Conservation (phyloP, 2,329 filamentous ascomycete genomes). For the Chalara sp. region DNA sequence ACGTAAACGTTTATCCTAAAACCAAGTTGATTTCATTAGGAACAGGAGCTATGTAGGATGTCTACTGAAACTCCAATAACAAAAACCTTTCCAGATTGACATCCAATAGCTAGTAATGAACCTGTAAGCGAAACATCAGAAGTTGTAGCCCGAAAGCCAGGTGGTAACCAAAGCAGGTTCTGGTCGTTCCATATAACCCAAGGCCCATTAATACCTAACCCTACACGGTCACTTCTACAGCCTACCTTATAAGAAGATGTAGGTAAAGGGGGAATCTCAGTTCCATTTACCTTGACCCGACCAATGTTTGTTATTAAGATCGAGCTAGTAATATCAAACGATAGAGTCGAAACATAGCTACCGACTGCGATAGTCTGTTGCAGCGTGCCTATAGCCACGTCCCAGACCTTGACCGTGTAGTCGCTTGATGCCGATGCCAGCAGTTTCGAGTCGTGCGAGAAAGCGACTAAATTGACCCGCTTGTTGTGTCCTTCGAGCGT, state of each 20-base stretch:
- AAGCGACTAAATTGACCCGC: background rate
- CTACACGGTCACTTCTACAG: conserved; percentile 8
- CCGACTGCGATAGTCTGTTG: conserved; percentile 5
- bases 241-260: conserved; percentile 9
- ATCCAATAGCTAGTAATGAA: conserved; percentile 12
- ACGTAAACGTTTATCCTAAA: too few relatives aligned
- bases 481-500: conserved; percentile 2
- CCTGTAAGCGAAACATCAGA: conserved; percentile 10
- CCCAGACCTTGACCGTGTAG: background rate
- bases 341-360: conserved; percentile 9
- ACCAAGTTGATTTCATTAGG: too few relatives aligned
- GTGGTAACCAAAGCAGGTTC: conserved; percentile 16
- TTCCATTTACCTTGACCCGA: conserved; percentile 6
- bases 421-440: too few relatives aligned
- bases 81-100: conserved; percentile 13
- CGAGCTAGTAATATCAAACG: conserved; percentile 12
- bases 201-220: conserved; percentile 8
- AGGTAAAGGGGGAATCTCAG: conserved; percentile 3
- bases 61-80: too few relatives aligned
- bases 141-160: conserved; percentile 7
- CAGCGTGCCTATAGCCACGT: background rate
- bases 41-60: too few relatives aligned
- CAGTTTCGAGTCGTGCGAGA: too few relatives aligned
- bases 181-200: conserved; percentile 7
- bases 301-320: conserved; percentile 11